Evolutionary conservation across 2,329 filamentous ascomycete species (phyloP).

Genomic region (Teratosphaeria pseudoeucalypti): DNA sequence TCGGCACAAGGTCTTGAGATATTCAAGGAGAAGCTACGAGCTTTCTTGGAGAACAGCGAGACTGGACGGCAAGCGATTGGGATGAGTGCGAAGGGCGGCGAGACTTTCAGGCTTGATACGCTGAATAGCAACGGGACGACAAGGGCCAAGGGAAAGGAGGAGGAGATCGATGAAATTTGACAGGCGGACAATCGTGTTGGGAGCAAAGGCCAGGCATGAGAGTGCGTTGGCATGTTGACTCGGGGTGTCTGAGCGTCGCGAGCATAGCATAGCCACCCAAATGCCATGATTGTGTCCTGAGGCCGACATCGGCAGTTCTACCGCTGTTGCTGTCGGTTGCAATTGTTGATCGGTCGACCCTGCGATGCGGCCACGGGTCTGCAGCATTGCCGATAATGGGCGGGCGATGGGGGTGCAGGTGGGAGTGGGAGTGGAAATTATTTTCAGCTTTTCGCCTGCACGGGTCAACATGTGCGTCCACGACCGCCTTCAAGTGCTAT

Average conservation of each 20-base stretch:
- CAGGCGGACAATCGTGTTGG: not conserved
- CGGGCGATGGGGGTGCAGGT: too few species aligned
- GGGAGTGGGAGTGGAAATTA: too few species aligned
- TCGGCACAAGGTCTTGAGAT: constrained; percentile 78
- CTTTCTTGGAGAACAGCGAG: constrained; percentile 82
- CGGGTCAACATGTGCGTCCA: too few species aligned
- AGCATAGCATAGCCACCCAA: not conserved
- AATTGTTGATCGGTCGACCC: not conserved
- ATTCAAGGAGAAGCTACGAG: constrained; percentile 79
- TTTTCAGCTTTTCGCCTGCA: too few species aligned
- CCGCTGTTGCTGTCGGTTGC: not conserved
- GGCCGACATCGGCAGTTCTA: not conserved
- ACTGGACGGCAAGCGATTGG: constrained; percentile 73
- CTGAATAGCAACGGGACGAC: constrained; percentile 35
- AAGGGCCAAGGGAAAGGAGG: constrained; percentile 22
- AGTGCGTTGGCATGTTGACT: not conserved
- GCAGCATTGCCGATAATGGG: not conserved
- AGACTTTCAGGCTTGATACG: constrained; percentile 35
- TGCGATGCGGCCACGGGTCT: too few species aligned
- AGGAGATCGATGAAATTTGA: constrained; percentile 28
- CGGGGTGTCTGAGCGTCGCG: not conserved
- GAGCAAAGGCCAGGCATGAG: not conserved
- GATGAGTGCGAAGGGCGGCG: constrained; percentile 50
- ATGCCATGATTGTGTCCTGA: not conserved
- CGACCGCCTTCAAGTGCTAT: too few species aligned